Evolutionary conservation across 2,329 filamentous ascomycete genomes (phyloP), one percentile per base, ranked within the genome.

Genomic region (Dothideomycetidae sp.): DNA sequence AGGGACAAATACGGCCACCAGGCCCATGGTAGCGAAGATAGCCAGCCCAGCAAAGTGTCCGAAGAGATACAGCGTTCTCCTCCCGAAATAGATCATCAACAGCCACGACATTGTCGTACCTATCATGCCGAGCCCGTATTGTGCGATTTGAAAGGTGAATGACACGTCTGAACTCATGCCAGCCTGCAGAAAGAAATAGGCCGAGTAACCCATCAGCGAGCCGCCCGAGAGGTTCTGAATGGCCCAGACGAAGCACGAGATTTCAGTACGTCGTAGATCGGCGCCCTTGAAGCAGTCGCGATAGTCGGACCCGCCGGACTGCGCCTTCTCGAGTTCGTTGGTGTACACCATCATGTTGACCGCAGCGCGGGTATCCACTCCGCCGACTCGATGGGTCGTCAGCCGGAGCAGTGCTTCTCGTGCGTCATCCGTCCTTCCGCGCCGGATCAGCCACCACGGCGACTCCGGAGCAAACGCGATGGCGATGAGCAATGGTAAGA

Each of bases 181-280:
- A 3, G 61, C 61, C 5, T 57, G 57, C 33, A 64, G 49, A 50
- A 67, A 66, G 53, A 67, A 67, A 48, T 67, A 67, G 3, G 59
- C 63, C 4, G 56, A 55, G 45, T 61, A 64, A 18, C 59, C 60
- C 5, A 63, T 57, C 36, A 65, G 47, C 36, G 53, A 58, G 30
- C 61, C 56, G 2, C 60, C 61, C n/a, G 55, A 57, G 3, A 63
- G 44, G 37, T 61, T 56, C 40, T 66, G 61, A 33, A 59, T 60
- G 17, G 54, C 50, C 42, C 62, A 66, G 12, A 62, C 61, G 5
- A 58, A 57, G 26, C 60, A 47, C 0, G 60, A 59, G 28, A 66
- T 64, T 18, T 57, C 54, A 0, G 63, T 66, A 3, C 63, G 56
- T 2, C 61, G 46, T 3, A 56, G 45, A 39, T 66, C 62, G 18